Evolutionary conservation across 1,284 basidiomycete species (phyloP).

Genomic region (Sporisorium iseilematis-ciliati): DNA sequence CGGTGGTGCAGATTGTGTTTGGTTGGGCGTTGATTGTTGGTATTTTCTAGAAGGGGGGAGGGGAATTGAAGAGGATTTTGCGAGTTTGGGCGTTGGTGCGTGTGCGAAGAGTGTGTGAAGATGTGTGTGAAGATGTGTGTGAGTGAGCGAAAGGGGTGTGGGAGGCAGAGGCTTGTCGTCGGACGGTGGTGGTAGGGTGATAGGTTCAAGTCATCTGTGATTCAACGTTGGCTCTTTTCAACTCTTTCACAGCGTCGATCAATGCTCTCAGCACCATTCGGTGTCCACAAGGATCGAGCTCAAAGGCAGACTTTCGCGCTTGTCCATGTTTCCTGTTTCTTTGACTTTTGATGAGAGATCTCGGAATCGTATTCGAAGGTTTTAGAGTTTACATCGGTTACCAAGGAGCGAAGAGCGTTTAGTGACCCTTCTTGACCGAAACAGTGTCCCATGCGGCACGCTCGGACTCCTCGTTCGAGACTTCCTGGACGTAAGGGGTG

Average conservation of each 20-base stretch:
- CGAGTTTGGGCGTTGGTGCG: background rate
- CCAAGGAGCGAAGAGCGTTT: constrained; percentile 1
- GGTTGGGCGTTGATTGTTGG: constrained; percentile 65
- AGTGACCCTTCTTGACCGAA: constrained; percentile 63
- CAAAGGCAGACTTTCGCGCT: too few species aligned
- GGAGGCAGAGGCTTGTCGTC: too few species aligned
- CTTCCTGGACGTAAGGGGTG: constrained; percentile 81
- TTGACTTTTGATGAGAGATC: background rate
- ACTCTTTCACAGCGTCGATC: too few species aligned
- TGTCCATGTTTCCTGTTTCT: too few species aligned
- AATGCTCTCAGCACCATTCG: too few species aligned
- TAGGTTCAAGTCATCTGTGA: too few species aligned
- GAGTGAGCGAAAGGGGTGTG: too few species aligned
- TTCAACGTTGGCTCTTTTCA: too few species aligned
- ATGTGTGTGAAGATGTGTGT: too few species aligned
- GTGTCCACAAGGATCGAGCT: too few species aligned
- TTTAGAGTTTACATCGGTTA: background rate
- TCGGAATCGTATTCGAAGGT: background rate
- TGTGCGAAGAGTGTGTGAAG: too few species aligned
- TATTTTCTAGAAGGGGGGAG: constrained; percentile 46
- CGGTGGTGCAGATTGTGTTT: constrained; percentile 77
- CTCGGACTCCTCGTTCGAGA: constrained; percentile 83
- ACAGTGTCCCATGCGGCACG: constrained; percentile 84
- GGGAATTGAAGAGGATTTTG: constrained; percentile 4
- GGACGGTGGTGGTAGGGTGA: too few species aligned